Evolutionary conservation across 2,329 filamentous ascomycete species (phyloP), one percentile per base, ranked within the genome.

Genomic region (Talaromyces sp.): DNA sequence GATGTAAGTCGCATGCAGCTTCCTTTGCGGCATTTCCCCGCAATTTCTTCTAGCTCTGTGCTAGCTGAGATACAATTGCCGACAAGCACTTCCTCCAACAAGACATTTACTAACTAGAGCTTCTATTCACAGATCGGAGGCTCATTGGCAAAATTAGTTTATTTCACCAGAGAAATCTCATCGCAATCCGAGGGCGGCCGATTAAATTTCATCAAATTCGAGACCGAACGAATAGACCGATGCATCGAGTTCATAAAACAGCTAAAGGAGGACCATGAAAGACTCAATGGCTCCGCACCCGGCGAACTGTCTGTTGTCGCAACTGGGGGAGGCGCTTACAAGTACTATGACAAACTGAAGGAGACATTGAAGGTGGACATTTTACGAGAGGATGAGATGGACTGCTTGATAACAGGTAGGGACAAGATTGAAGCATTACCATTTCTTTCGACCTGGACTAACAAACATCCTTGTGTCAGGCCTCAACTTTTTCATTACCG

Each of bases 401-500:
- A 97, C 78, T 99, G 95, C 75, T 81, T 99, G 66, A 99, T 99
- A 69, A 95, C 95, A 73, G 93, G 91, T 93, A 78, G 69, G 29
- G 34, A 8, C 49, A 29, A 34, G 7, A 15, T 25, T 56, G 31
- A 7, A 25, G 5, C 11, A 11, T 2, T n/a, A 15, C 2, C 10
- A 11, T n/a, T 19, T 4, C 53, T 25, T 25, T 36, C 11, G n/a
- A 47, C 36, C 1, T 8, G 25, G 22, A 22, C 61, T 67, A 58
- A 67, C 36, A 22, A 36, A 58, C 3, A 0, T 29, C 15, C 36
- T n/a, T 51, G n/a, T 40, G 45, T 29, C 71, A 92, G 93, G 94
- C 13, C 88, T 99, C 51, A 95, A 99, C 77, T 99, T 98, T 81
- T 98, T 99, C 83, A 98, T 98, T 75, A 96, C 92, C 69, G 93